These are phyloP conservation scores for Phytophthora multivora DNA, from an alignment of 352 stramenopile genomes.

Conservation along the genomic window DNA sequence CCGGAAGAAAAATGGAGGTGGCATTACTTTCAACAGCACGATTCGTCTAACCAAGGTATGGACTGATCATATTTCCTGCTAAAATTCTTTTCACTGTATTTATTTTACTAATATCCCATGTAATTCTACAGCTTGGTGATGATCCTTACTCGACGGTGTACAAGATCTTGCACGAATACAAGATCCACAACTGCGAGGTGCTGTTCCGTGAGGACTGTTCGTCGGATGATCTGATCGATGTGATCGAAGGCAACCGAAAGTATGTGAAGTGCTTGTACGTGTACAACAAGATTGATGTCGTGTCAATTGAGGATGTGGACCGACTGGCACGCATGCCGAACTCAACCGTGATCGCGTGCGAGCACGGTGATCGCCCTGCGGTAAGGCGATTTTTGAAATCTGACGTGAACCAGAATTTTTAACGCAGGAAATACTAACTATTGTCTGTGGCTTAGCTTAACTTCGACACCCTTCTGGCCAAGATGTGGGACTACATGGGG, in stretches of 20 bases:
- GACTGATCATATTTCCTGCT: not conserved
- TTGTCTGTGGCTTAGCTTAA: slow-evolving; percentile 88
- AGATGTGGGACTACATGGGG: slow-evolving; percentile 92
- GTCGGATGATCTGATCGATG: slow-evolving; percentile 98
- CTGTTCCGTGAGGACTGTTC: slow-evolving; percentile 97
- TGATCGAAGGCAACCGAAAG: slow-evolving; percentile 98
- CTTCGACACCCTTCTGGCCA: slow-evolving; percentile 92
- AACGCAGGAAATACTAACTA: not conserved
- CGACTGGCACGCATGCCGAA: slow-evolving; percentile 95
- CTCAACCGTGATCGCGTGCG: slow-evolving; percentile 96
- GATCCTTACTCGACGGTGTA: slow-evolving; percentile 90
- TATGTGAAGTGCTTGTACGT: slow-evolving; percentile 99
- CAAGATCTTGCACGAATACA: slow-evolving; percentile 96
- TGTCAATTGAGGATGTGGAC: slow-evolving; percentile 99
- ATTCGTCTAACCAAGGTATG: slow-evolving; percentile 94
- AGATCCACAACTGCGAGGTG: slow-evolving; percentile 97
- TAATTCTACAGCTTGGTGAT: slow-evolving; percentile 63
- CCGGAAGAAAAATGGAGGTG: slow-evolving; percentile 93
- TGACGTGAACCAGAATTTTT: not conserved
- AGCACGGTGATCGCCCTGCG: slow-evolving; percentile 71
- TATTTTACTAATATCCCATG: not conserved
- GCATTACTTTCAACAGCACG: slow-evolving; percentile 96
- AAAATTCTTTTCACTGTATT: slow-evolving; percentile 7
- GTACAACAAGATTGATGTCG: slow-evolving; percentile 99
- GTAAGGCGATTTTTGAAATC: slow-evolving; percentile 34